These are phyloP conservation scores for Solanum ahanhuiri DNA, from an alignment of 257 asterid species.

Conservation along the genomic window DNA sequence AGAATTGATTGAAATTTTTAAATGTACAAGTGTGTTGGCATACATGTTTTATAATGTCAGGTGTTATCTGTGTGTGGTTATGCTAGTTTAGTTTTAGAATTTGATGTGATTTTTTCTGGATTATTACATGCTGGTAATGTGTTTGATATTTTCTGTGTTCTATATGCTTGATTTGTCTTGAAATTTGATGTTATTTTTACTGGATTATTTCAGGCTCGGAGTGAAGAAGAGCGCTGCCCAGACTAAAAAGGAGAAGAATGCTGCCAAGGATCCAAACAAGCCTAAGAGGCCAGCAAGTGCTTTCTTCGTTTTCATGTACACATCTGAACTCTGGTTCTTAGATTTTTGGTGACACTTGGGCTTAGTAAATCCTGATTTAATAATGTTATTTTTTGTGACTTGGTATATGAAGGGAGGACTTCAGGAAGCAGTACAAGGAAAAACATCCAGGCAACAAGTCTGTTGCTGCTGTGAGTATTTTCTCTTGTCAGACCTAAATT, in stretches of 20 bases:
- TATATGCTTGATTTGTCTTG: neutral
- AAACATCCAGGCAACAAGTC: conserved; percentile 75
- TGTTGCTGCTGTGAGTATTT: conserved; percentile 49
- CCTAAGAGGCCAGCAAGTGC: conserved; percentile 94
- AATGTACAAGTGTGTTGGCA: neutral
- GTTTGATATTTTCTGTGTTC: neutral
- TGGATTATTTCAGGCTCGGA: conserved; percentile 17
- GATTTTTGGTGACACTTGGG: neutral
- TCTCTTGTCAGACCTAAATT: neutral
- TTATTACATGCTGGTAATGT: neutral
- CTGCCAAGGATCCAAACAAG: conserved; percentile 77
- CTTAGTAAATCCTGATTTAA: neutral
- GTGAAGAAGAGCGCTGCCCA: conserved; percentile 48
- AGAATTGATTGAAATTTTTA: neutral
- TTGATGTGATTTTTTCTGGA: neutral
- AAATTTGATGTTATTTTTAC: neutral
- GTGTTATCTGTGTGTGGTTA: neutral
- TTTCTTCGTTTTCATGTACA: conserved; percentile 78
- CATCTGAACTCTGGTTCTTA: neutral
- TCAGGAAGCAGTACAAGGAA: conserved; percentile 63
- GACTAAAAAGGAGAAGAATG: conserved; percentile 22
- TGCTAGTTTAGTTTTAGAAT: neutral
- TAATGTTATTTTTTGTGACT: neutral
- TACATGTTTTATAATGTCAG: neutral
- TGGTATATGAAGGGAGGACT: conserved; percentile 51